Base-by-base conservation (phyloP, 106 monocot species). In the Acorus gramineus region DNA sequence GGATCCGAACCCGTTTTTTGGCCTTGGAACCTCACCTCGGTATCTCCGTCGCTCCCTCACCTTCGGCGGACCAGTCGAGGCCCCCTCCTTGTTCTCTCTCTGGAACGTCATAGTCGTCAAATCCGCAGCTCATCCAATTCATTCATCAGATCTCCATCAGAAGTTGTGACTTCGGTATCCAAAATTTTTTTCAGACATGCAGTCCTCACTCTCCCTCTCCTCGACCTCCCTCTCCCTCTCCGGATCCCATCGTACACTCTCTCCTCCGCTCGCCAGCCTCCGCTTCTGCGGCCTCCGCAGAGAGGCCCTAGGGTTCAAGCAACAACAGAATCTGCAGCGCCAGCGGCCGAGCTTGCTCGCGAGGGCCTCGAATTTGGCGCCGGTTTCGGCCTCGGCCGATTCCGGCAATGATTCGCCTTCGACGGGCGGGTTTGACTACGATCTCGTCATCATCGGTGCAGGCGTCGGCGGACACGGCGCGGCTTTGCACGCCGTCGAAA, bases 381-480 rank as follows among this genome's bases (percentile, higher is more conserved):
- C 65, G 10, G 74, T 75, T 9, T 78, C 87, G 52, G 60, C 42
- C 6, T 53, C 78, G 2, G 59, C 63, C 44, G 82, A 84, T 61
- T 80, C 78, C 0, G 77, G 72, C 74, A 28, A 28, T 28, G 28
- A 28, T 28, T 28, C 28, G 28, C 28, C 28, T 28, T 50, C 79
- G n/a, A 44, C 78, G 4, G 70, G 59, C 75, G 84, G 75, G 42
- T 90, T 90, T 46, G 87, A 90, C 52, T 96, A 96, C 64, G 95
- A 96, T 50, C 79, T 98, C 11, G 79, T 91, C 44, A 98, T 98
- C 49, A 98, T 98, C 46, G 91, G 96, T 13, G 96, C 96, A 62
- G 91, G 96, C 7, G 96, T 98, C 4, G 96, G 96, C 28, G 91
- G 96, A 2, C 96, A 98, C 55, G 96, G 96, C 11, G 96, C 96